phyloP scores from a whole-genome alignment of 2,329 filamentous ascomycete genomes.

The Pseudogymnoascus sp. region DNA sequence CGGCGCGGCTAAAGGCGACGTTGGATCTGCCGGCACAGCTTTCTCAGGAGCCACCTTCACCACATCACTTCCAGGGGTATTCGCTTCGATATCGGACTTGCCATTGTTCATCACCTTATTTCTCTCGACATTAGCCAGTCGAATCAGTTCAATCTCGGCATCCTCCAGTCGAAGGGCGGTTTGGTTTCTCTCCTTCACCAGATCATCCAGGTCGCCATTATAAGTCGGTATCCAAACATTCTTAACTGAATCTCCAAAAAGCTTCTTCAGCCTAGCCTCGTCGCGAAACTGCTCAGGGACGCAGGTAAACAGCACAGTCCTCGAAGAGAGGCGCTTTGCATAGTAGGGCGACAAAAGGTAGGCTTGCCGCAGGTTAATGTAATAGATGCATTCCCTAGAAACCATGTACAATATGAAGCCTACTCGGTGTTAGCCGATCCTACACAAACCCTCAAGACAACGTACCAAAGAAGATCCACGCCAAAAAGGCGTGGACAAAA shows the following conservation, averaged over 20 bases:
- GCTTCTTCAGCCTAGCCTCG: conserved; percentile 46
- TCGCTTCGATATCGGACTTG: conserved; percentile 28
- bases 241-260: conserved; percentile 55
- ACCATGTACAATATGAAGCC: conserved; percentile 58
- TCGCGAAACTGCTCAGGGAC: conserved; percentile 54
- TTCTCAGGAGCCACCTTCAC: not conserved
- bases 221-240: conserved; percentile 57
- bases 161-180: conserved; percentile 53
- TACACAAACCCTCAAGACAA: not conserved
- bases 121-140: conserved; percentile 46
- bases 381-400: conserved; percentile 58
- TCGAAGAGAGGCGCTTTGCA: conserved; percentile 55
- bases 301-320: conserved; percentile 58
- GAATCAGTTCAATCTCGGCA: conserved; percentile 56
- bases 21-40: not conserved
- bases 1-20: not conserved
- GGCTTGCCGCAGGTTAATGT: conserved; percentile 60
- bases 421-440: conserved; percentile 7
- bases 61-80: not conserved
- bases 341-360: conserved; percentile 60
- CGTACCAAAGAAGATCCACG: conserved; percentile 52
- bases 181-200: conserved; percentile 51
- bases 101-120: conserved; percentile 45
- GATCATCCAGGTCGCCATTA: conserved; percentile 48
- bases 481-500: conserved; percentile 53